These are phyloP conservation scores for Lophiotrema nucula DNA, from an alignment of 495 filamentous ascomycete genomes.

Conservation along the genomic window DNA sequence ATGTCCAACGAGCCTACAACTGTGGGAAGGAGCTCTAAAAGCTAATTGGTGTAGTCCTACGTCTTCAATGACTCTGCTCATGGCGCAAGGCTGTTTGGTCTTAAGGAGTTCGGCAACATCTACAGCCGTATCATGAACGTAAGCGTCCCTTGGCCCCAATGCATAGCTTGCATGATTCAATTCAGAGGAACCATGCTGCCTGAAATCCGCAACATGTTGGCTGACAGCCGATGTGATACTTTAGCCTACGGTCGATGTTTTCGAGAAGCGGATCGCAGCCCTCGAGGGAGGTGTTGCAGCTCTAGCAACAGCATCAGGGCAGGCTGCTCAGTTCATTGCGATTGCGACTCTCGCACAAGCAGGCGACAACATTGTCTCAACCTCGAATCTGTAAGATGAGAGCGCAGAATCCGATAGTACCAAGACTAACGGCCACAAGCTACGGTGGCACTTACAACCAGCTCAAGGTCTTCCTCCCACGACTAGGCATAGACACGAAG, in stretches of 20 bases:
- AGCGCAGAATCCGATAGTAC: background rate
- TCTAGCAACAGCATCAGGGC: conserved; percentile 84
- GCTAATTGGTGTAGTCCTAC: conserved; percentile 61
- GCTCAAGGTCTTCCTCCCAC: conserved; percentile 87
- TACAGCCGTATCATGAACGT: conserved; percentile 97
- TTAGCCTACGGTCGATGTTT: conserved; percentile 93
- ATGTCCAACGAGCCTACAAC: conserved; percentile 35
- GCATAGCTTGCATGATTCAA: no score
- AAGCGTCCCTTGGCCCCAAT: conserved; percentile 6
- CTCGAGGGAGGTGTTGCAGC: conserved; percentile 93
- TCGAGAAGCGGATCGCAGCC: conserved; percentile 95
- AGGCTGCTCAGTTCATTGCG: conserved; percentile 92
- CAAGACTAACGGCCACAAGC: background rate
- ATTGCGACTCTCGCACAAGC: conserved; percentile 77
- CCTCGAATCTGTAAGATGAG: conserved; percentile 71
- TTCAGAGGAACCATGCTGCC: no score
- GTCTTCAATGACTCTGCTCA: conserved; percentile 97
- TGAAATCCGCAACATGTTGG: background rate
- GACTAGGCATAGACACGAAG: conserved; percentile 85
- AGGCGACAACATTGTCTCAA: conserved; percentile 95
- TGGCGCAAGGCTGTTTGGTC: conserved; percentile 91
- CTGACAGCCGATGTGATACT: background rate
- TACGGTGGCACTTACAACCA: conserved; percentile 98
- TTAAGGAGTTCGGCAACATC: conserved; percentile 98
- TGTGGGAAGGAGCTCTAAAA: background rate